Base-by-base conservation (phyloP, 164 flowering plant species). In the Dillenia suffruticosa region DNA sequence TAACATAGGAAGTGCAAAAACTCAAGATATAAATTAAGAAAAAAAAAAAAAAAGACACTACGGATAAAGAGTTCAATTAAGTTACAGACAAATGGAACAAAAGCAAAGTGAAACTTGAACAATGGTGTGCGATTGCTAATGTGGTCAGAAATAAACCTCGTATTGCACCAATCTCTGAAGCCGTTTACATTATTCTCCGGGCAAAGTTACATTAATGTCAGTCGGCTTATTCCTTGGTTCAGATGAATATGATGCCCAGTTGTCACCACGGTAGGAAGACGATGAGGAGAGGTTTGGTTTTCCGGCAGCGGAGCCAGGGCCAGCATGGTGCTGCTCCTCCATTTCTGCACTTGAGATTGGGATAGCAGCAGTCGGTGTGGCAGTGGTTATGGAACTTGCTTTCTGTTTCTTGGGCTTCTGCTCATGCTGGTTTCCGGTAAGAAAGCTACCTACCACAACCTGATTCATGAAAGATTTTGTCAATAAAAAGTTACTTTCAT, bases 391-490 rank as follows among this genome's bases (percentile, higher is more conserved):
- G 14, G 68, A 44, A 0, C 87, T 94, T 0, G 74, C 50, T 69
- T 85, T 95, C 62, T 67, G 86, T 70, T 85, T 90, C 78, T 85
- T 92, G 10, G 83, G 79, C 72, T 85, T 91, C 66, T 76, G 96
- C 70, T 89, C 96, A 47, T 81, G 93, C 71, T 84, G 96, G 65
- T 68, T 81, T 58, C 84, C 87, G 1, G 92, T 74, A 58, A 95
- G 74, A 74, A 95, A 95, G 63, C 97, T 95, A 12, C 99, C 99
- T 22, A 95, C 91, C 9, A 95, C 96, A 54, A 95, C 87, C 99
- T 95, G 80, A 49, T 54, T 48, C 6, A 54, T 32, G 12, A 15
- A 66, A 6, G 56, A 11, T 22, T 19, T 19, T 32, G 40, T 32
- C 40, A 32, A 32, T 7, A 32, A 32, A 32, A 32, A 32, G 5